Base-by-base conservation (phyloP, 352 stramenopile species). In the Globisporangium nunn region DNA sequence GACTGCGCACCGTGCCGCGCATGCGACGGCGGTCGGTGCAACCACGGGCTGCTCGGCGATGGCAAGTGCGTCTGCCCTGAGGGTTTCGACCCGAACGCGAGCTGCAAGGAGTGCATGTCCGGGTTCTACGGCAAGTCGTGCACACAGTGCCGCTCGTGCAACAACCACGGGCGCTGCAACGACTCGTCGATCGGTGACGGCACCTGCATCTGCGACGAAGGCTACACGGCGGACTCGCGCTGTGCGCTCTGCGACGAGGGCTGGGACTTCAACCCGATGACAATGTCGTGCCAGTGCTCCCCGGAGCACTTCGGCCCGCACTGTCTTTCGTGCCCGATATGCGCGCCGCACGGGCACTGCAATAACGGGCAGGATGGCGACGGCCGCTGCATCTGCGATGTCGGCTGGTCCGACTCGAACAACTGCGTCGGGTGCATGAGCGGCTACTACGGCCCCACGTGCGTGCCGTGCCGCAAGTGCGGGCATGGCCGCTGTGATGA, bases 391-490 rank as follows among this genome's bases (percentile, higher is more conserved):
- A 91, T 93, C 35, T 96, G 86, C 58, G 78, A 93, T 35, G 60
- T 85, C 28, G 86, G 85, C 10, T 96, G 84, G 82, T 91, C 83
- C 12, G 76, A 91, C 55, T 96, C 85, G 12, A 92, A 91, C 67
- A 92, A 93, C 51, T 96, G 86, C 54, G 86, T 93, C 44, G 82
- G 84, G 7, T 96, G 86, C 54, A 93, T 93, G 81, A 71, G 66
- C 39, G 79, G 84, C 15, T 96, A 93, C 58, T 96, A 75, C 54
- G 70, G 86, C 7, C 69, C 85, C 49, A 82, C 72, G 35, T 96
- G 86, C 54, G 58, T 79, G 2, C 7, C 69, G 8, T 96, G 86
- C 58, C 81, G 81, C 8, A 85, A 87, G 28, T 96, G 86, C 50
- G 85, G 84, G 14, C 64, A 86, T 73, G 84, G 84, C 4, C 68